These are phyloP conservation scores for Pseudogymnoascus sp. DNA, from an alignment of 2,329 filamentous ascomycete genomes.

Conservation along the genomic window DNA sequence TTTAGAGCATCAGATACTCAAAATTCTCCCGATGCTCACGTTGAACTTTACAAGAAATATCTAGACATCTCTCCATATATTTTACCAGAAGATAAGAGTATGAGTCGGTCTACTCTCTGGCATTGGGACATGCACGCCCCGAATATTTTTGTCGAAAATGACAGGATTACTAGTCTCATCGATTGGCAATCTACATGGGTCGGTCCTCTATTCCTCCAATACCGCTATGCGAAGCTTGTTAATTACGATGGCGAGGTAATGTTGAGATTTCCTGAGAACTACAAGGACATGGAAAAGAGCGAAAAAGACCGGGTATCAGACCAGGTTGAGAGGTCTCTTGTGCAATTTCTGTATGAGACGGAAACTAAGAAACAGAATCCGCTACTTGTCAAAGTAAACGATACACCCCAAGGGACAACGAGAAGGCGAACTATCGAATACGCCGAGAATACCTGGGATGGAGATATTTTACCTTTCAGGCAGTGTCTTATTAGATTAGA, in stretches of 20 bases:
- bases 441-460: constrained; percentile 26
- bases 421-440: constrained; percentile 25
- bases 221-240: constrained; percentile 23
- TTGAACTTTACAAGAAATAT: constrained; percentile 28
- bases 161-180: constrained; percentile 31
- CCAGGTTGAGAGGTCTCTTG: constrained; percentile 19
- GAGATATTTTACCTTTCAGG: constrained; percentile 26
- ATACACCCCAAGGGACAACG: constrained; percentile 21
- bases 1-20: constrained; percentile 22
- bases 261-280: constrained; percentile 22
- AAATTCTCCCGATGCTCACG: constrained; percentile 25
- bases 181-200: constrained; percentile 49
- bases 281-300: constrained; percentile 19
- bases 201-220: constrained; percentile 28
- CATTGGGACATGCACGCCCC: constrained; percentile 31
- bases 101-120: constrained; percentile 29
- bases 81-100: constrained; percentile 20
- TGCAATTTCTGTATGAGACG: constrained; percentile 25
- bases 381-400: constrained; percentile 21
- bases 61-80: constrained; percentile 26
- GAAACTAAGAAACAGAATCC: constrained; percentile 24
- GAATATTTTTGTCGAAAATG: constrained; percentile 32
- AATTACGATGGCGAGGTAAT: constrained; percentile 25
- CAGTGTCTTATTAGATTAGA: constrained; percentile 26
- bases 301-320: constrained; percentile 21